A percentile compares a stretch with the other conserved stretches of the same genome.
These are phyloP conservation scores for Penicillium simplicissimum DNA, from an alignment of 495 filamentous ascomycete genomes.

Conservation along the genomic window DNA sequence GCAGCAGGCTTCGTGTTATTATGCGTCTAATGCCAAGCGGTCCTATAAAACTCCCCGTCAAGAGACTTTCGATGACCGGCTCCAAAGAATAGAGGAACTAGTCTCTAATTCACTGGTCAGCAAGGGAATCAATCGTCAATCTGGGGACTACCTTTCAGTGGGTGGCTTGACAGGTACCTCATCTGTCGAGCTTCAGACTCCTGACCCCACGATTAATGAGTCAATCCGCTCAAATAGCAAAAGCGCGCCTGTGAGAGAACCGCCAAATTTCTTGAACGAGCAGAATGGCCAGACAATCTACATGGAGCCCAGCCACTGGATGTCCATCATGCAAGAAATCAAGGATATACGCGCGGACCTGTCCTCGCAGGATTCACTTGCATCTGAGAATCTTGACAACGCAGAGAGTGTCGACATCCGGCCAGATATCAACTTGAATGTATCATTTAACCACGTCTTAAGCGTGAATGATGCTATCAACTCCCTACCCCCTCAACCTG, in stretches of 20 bases:
- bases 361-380: constrained; percentile 15
- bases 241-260: constrained; percentile 12
- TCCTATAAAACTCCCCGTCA: constrained; percentile 30
- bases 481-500: constrained; percentile 37
- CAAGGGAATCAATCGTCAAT: neutral
- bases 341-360: constrained; percentile 38
- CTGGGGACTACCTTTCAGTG: neutral
- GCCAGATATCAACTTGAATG: neutral
- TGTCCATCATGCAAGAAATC: constrained; percentile 54
- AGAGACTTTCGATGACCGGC: constrained; percentile 47
- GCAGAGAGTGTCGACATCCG: neutral
- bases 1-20: constrained; percentile 41
- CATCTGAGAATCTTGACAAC: neutral
- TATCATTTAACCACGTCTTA: neutral
- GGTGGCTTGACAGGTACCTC: neutral
- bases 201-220: neutral
- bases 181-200: neutral
- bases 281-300: constrained; percentile 36
- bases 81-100: constrained; percentile 56
- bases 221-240: neutral
- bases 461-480: constrained; percentile 33
- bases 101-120: neutral
- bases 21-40: constrained; percentile 46
- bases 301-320: constrained; percentile 55
- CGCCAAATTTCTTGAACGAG: constrained; percentile 5